Evolutionary conservation across 331 rosid species (phyloP).

Genomic region (Erythrophleum ivorense): DNA sequence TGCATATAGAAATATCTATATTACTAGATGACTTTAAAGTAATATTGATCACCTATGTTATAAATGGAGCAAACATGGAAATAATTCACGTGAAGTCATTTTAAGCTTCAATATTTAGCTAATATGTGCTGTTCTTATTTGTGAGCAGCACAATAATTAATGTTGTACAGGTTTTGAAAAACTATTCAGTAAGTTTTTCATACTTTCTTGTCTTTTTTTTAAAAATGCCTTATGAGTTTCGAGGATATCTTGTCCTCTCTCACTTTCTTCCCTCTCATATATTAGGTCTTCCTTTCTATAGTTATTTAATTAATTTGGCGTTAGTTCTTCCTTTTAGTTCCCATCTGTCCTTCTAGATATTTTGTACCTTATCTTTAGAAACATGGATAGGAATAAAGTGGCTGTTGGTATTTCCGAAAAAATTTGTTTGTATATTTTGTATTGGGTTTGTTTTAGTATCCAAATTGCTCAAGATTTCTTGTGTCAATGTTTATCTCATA

Average conservation of each 20-base stretch:
- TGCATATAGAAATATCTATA: neutral
- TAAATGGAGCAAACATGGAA: neutral
- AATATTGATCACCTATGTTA: neutral
- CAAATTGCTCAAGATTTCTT: neutral
- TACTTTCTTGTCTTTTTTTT: neutral
- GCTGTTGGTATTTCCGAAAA: neutral
- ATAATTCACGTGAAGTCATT: neutral
- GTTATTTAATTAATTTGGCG: too few relatives aligned
- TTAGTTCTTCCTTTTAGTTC: neutral
- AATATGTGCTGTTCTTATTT: neutral
- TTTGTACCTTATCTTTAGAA: neutral
- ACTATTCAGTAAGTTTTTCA: neutral
- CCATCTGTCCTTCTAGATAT: neutral
- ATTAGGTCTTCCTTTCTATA: too few relatives aligned
- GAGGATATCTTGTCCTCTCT: neutral
- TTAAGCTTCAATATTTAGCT: neutral
- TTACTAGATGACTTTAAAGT: neutral
- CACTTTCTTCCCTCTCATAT: neutral
- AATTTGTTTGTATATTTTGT: neutral
- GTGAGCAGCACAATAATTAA: neutral
- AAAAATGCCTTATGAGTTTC: neutral
- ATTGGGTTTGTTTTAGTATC: neutral
- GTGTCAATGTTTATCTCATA: neutral
- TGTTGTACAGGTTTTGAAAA: neutral
- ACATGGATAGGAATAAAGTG: neutral